phyloP scores from a whole-genome alignment of 768 basidiomycete species.

The Leccinellum rugosiceps region DNA sequence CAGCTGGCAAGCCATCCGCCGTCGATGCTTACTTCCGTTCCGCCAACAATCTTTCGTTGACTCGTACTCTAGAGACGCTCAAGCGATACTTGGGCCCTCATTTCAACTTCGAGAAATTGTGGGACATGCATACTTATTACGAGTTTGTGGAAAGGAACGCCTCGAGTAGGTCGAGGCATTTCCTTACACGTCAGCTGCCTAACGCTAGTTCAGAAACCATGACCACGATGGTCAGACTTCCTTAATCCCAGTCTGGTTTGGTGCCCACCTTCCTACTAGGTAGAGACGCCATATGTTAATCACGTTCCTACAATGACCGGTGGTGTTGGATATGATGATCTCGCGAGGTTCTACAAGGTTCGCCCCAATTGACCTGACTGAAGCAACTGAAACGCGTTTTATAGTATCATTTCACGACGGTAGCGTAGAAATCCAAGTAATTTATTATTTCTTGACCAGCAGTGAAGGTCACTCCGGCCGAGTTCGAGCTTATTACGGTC shows the following conservation, averaged over 20 bases:
- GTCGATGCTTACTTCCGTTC: constrained; percentile 36
- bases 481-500: constrained; percentile 39
- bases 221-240: constrained; percentile 36
- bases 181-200: not conserved
- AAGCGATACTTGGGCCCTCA: constrained; percentile 39
- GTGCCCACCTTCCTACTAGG: constrained; percentile 25
- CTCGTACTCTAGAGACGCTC: constrained; percentile 36
- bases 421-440: not conserved
- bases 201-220: constrained; percentile 35
- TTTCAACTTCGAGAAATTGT: constrained; percentile 44
- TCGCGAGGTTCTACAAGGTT: constrained; percentile 47
- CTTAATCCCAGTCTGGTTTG: not conserved
- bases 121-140: constrained; percentile 46
- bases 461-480: constrained; percentile 38
- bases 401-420: constrained; percentile 40
- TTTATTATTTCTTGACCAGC: constrained; percentile 2
- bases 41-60: constrained; percentile 37
- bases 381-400: not conserved
- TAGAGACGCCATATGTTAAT: constrained; percentile 40
- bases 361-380: not conserved
- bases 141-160: constrained; percentile 41
- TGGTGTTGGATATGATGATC: constrained; percentile 40
- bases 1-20: constrained; percentile 15
- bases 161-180: constrained; percentile 27
- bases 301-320: constrained; percentile 47